Evolutionary conservation across 495 filamentous ascomycete species (phyloP).

Genomic region (Sphaerosporella brunnea): DNA sequence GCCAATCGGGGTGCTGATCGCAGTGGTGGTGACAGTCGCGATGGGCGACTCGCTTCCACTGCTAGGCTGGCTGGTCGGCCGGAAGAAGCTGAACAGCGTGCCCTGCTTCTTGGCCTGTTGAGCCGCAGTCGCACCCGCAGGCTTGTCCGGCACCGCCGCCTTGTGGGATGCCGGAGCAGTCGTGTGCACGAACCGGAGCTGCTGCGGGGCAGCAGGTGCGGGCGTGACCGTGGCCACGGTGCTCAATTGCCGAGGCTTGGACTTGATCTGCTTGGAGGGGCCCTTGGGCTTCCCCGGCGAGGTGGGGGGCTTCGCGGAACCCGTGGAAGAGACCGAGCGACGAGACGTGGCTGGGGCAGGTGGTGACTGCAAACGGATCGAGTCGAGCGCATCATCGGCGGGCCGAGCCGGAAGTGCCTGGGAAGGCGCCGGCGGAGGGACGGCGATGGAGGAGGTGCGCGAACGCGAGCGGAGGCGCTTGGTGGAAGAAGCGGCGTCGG

Average conservation of each 20-base stretch:
- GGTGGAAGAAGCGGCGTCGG: neutral
- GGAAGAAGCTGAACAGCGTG: constrained; percentile 2
- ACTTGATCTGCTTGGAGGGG: no score
- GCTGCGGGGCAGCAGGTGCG: neutral
- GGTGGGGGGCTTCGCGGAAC: neutral
- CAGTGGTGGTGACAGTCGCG: neutral
- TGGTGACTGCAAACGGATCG: no score
- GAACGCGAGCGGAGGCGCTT: neutral
- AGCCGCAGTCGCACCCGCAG: neutral
- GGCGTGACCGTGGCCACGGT: neutral
- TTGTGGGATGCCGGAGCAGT: neutral
- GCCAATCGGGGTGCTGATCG: neutral
- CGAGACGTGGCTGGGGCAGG: neutral
- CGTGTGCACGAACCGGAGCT: neutral
- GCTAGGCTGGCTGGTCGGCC: neutral
- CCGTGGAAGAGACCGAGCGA: neutral
- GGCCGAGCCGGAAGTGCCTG: no score
- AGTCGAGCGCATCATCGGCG: no score
- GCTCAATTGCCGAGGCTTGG: no score
- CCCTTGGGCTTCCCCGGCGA: no score
- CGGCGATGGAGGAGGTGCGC: neutral
- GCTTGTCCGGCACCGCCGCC: neutral
- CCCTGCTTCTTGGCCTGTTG: neutral
- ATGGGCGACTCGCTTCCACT: neutral
- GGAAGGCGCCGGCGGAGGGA: neutral